phyloP scores from a whole-genome alignment of 495 filamentous ascomycete genomes.

The Penicillium fimorum region DNA sequence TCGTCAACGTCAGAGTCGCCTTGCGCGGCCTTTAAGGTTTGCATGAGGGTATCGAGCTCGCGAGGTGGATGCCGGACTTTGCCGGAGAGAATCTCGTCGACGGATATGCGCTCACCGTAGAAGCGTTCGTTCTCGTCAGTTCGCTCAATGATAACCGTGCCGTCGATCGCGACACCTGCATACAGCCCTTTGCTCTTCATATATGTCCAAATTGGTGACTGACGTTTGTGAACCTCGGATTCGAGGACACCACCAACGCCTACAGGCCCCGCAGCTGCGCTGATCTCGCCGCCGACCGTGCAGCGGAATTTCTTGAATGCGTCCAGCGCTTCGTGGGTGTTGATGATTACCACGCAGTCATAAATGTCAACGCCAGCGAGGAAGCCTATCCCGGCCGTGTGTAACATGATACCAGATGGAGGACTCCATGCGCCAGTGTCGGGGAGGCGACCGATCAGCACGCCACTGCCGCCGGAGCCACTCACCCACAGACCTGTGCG shows the following conservation, averaged over 20 bases:
- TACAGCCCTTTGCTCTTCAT: constrained; percentile 85
- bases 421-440: constrained; percentile 86
- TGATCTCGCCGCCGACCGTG: constrained; percentile 77
- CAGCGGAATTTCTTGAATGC: constrained; percentile 74
- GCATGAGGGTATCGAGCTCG: constrained; percentile 62
- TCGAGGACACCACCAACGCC: constrained; percentile 71
- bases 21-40: constrained; percentile 82
- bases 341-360: constrained; percentile 89
- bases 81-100: constrained; percentile 78
- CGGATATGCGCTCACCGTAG: constrained; percentile 69
- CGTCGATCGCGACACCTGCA: constrained; percentile 77
- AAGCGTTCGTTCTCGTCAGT: constrained; percentile 88
- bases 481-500: constrained; percentile 88
- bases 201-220: constrained; percentile 80
- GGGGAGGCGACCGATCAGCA: constrained; percentile 71
- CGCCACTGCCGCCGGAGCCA: constrained; percentile 76
- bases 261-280: constrained; percentile 75
- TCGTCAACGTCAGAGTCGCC: constrained; percentile 73
- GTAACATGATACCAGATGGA: constrained; percentile 82
- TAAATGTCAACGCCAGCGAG: constrained; percentile 89
- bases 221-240: constrained; percentile 66
- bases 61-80: constrained; percentile 69
- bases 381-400: constrained; percentile 85
- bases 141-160: constrained; percentile 80
- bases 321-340: constrained; percentile 74